Evolutionary conservation across 2,329 filamentous ascomycete genomes (phyloP).

Genomic region (Tolypocladium ovalisporum): DNA sequence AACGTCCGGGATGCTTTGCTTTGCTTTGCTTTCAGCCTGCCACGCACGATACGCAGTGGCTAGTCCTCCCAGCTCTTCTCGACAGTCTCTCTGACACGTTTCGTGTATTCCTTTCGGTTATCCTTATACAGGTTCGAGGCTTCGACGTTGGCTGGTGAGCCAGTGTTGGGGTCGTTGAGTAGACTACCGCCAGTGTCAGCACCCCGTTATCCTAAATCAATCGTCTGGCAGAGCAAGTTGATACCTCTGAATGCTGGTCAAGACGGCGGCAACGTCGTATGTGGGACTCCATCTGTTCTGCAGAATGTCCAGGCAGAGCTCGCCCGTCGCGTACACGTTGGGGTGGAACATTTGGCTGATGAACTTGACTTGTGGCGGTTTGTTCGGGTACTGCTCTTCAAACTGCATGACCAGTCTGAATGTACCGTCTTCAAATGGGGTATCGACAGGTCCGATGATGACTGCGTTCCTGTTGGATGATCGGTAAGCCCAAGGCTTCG

Average conservation of each 20-base stretch:
- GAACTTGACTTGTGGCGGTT: slow-evolving; percentile 95
- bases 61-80: slow-evolving; percentile 99
- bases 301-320: slow-evolving; percentile 91
- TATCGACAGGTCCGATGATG: slow-evolving; percentile 94
- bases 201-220: background rate
- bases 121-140: slow-evolving; percentile 98
- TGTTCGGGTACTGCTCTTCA: slow-evolving; percentile 97
- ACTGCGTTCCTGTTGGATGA: slow-evolving; percentile 71
- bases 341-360: slow-evolving; percentile 99
- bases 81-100: slow-evolving; percentile 89
- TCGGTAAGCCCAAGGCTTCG: slow-evolving; percentile 6
- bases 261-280: slow-evolving; percentile 91
- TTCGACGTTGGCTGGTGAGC: slow-evolving; percentile 93
- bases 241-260: slow-evolving; percentile 96
- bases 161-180: slow-evolving; percentile 97
- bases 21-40: background rate
- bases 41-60: background rate
- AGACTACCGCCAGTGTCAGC: slow-evolving; percentile 46
- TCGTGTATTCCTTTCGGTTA: slow-evolving; percentile 91
- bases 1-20: background rate
- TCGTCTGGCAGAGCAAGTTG: background rate
- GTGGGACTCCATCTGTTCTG: slow-evolving; percentile 98
- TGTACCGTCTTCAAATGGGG: slow-evolving; percentile 95
- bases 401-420: slow-evolving; percentile 98
- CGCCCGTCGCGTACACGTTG: slow-evolving; percentile 94